Evolutionary conservation across 805 yeast species (phyloP).

Genomic region (Yarrowia alimentaria): DNA sequence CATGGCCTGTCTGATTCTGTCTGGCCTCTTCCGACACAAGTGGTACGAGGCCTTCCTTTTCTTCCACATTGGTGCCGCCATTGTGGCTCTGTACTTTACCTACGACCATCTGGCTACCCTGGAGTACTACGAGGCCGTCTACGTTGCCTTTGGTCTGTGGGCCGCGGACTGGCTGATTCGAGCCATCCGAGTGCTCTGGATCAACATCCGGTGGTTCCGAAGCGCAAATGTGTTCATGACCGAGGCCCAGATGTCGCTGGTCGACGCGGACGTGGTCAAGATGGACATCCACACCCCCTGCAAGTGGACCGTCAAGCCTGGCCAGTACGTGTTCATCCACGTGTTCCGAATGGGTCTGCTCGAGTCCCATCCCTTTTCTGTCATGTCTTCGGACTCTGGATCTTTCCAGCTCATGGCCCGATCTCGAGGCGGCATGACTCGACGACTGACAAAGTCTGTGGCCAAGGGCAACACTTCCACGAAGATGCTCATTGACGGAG

Average conservation of each 20-base stretch:
- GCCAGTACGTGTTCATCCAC: constrained; percentile 61
- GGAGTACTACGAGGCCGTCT: constrained; percentile 56
- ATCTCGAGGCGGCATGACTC: constrained; percentile 56
- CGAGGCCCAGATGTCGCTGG: constrained; percentile 44
- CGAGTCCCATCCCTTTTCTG: constrained; percentile 71
- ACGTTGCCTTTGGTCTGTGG: constrained; percentile 64
- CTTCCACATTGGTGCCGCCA: constrained; percentile 56
- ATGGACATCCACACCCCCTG: constrained; percentile 52
- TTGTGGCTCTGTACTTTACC: constrained; percentile 53
- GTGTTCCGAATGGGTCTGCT: constrained; percentile 50
- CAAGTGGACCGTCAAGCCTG: constrained; percentile 57
- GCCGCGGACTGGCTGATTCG: constrained; percentile 60
- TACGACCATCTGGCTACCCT: constrained; percentile 55
- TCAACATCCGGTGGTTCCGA: constrained; percentile 34
- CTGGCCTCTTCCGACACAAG: constrained; percentile 47
- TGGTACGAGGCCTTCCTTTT: constrained; percentile 59
- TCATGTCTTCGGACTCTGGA: constrained; percentile 44
- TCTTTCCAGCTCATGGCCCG: constrained; percentile 51
- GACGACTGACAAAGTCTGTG: constrained; percentile 40
- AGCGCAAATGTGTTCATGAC: constrained; percentile 1
- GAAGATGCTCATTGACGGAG: constrained; percentile 57
- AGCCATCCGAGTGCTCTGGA: constrained; percentile 47
- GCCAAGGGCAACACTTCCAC: constrained; percentile 39
- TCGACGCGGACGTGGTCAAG: constrained; percentile 49
- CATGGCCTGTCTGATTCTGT: constrained; percentile 45